Evolutionary conservation across 257 asterid genomes (phyloP).

Genomic region (Solanum habrochaites): DNA sequence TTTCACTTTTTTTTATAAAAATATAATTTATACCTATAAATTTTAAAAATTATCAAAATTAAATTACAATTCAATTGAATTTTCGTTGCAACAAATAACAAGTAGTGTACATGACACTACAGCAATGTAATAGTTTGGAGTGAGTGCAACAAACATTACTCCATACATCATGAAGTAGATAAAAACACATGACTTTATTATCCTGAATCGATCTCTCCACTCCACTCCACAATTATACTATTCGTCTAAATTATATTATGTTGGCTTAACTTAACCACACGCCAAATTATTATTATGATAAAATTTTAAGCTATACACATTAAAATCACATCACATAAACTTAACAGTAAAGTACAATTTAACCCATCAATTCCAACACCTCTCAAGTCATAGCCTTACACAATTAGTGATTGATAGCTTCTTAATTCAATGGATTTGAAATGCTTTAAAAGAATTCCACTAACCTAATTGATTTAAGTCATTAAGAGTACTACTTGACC

Average conservation of each 20-base stretch:
- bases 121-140: no score
- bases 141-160: no score
- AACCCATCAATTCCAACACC: neutral
- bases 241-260: neutral
- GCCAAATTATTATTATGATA: neutral
- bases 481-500: neutral
- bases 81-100: no score
- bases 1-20: no score
- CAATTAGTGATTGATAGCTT: neutral
- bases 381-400: neutral
- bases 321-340: neutral
- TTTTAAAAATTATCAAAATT: no score
- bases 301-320: neutral
- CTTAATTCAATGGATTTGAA: neutral
- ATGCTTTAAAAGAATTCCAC: no score
- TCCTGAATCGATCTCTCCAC: no score
- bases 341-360: neutral
- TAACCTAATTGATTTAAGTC: neutral
- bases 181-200: no score
- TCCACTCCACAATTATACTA: neutral
- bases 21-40: no score
- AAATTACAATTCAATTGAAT: no score
- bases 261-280: rapidly evolving
- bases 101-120: no score
- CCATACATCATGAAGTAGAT: no score